These are phyloP conservation scores for Scedosporium dehoogii DNA, from an alignment of 2,329 filamentous ascomycete species.

Conservation along the genomic window DNA sequence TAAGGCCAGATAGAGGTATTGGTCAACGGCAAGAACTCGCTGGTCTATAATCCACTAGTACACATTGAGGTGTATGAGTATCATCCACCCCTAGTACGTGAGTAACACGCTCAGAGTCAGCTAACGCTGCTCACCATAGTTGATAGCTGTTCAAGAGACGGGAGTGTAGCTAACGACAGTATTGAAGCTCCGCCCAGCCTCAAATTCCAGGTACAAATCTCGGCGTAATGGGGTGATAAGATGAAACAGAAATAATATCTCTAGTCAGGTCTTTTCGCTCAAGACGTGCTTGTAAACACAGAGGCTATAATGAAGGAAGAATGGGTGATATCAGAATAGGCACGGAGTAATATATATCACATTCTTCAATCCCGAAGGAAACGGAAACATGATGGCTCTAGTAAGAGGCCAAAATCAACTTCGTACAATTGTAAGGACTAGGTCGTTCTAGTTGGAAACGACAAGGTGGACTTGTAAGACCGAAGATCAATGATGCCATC, in stretches of 20 bases:
- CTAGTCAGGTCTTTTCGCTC: not conserved
- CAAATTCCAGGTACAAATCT: not conserved
- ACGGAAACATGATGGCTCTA: not conserved
- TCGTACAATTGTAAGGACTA: too few relatives aligned
- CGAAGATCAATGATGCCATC: too few relatives aligned
- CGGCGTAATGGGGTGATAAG: not conserved
- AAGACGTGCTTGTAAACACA: not conserved
- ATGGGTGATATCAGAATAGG: slow-evolving; percentile 1
- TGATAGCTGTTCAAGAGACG: not conserved
- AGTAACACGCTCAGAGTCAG: too few relatives aligned
- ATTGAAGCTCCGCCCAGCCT: not conserved
- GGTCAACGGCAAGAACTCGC: too few relatives aligned
- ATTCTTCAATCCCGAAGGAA: not conserved
- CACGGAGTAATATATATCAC: not conserved
- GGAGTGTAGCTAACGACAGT: not conserved
- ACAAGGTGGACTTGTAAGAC: too few relatives aligned
- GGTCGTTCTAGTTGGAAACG: too few relatives aligned
- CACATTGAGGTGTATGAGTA: too few relatives aligned
- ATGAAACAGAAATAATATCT: not conserved
- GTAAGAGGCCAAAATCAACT: not conserved
- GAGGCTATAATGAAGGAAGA: slow-evolving; percentile 3
- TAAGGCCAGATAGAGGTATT: too few relatives aligned
- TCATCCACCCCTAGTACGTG: too few relatives aligned
- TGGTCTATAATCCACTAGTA: too few relatives aligned
- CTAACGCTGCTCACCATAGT: too few relatives aligned